A percentile compares a stretch with the other conserved stretches of the same genome.
phyloP scores from a whole-genome alignment of 345 rosid species.

The Brassica carinata region DNA sequence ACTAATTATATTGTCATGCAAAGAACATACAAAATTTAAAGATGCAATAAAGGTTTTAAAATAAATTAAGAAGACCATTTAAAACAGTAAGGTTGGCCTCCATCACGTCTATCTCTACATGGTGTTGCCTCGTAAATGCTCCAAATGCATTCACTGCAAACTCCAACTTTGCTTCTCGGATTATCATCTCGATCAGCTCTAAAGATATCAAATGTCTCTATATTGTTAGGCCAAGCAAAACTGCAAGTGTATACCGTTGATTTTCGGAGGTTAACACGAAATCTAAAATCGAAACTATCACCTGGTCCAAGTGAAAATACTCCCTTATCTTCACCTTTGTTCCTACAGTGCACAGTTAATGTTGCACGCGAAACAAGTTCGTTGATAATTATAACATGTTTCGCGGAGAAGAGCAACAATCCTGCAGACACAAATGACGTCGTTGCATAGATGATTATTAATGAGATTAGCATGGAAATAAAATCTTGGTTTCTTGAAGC shows the following conservation, averaged over 20 bases:
- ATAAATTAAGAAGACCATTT: background rate
- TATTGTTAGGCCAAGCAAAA: conserved; percentile 12
- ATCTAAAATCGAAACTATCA: conserved; percentile 7
- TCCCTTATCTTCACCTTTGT: conserved; percentile 4
- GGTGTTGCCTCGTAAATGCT: background rate
- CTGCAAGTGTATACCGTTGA: background rate
- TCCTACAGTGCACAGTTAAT: conserved; percentile 3
- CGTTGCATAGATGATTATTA: background rate
- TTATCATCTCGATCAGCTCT: conserved; percentile 17
- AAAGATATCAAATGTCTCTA: background rate
- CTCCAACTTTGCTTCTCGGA: background rate
- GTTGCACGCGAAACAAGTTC: background rate
- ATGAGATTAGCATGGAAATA: background rate
- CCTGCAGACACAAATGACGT: background rate
- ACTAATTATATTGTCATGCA: background rate
- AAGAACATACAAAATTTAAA: background rate
- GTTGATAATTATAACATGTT: conserved; percentile 9
- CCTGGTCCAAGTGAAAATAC: background rate
- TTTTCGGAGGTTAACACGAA: conserved; percentile 14
- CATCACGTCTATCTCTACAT: conserved; percentile 5
- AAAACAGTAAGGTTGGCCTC: conserved; percentile 11
- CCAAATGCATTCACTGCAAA: background rate
- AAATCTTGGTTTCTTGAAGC: background rate
- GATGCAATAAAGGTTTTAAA: background rate
- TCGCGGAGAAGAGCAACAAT: background rate